Percentiles rank a stretch among this genome's conserved stretches.
These are phyloP conservation scores for Peniophora sp. DNA, from an alignment of 1,284 basidiomycete genomes.

Conservation along the genomic window DNA sequence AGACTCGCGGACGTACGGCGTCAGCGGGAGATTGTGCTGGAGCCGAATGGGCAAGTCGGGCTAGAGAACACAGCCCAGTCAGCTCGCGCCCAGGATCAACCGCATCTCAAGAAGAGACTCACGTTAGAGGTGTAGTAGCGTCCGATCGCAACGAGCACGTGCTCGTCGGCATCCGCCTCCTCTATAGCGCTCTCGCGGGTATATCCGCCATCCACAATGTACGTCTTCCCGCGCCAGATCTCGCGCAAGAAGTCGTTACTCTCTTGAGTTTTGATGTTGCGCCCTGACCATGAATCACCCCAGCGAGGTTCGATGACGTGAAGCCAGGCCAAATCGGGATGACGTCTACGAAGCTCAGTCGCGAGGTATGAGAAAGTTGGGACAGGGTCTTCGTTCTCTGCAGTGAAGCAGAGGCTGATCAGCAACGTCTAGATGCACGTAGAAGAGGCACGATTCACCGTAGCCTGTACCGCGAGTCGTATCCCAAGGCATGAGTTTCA, in stretches of 20 bases:
- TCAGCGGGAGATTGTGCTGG: conserved; percentile 14
- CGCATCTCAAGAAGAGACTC: not conserved
- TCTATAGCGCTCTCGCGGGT: conserved; percentile 21
- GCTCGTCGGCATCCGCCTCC: not conserved
- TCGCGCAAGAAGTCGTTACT: conserved; percentile 28
- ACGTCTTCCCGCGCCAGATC: conserved; percentile 27
- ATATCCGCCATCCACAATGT: conserved; percentile 44
- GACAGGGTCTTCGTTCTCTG: conserved; percentile 23
- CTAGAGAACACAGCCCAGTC: conserved; percentile 13
- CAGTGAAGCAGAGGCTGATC: too few relatives aligned
- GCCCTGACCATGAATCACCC: not conserved
- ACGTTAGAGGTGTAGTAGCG: conserved; percentile 1
- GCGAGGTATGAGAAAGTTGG: conserved; percentile 27
- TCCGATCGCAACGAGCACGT: not conserved
- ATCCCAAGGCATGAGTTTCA: conserved; percentile 35
- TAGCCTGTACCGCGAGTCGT: not conserved
- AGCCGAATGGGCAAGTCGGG: conserved; percentile 35
- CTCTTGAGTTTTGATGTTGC: conserved; percentile 9
- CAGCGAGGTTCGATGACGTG: conserved; percentile 28
- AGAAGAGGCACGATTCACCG: not conserved
- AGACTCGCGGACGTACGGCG: conserved; percentile 15
- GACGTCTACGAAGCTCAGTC: conserved; percentile 15
- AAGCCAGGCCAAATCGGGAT: conserved; percentile 33
- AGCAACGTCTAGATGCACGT: not conserved
- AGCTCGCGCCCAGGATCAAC: not conserved